A percentile compares a stretch with the other conserved stretches of the same genome.
Conservation (phyloP, 257 asterid species). For the Anisodus acutangulus region DNA sequence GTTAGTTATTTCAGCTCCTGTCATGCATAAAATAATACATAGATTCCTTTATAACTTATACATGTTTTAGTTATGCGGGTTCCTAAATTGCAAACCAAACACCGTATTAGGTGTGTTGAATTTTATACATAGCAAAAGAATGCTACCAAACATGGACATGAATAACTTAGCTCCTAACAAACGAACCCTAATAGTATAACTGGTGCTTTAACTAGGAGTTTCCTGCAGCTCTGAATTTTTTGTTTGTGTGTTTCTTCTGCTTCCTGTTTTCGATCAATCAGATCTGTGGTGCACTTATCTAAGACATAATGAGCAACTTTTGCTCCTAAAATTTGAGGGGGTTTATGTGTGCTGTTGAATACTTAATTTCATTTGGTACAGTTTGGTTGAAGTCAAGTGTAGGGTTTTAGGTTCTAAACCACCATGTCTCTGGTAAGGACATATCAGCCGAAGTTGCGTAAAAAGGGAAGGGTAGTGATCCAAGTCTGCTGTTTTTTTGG, state of each 20-base stretch:
- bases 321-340: neutral
- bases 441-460: neutral
- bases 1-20: too few species aligned
- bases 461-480: neutral
- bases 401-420: constrained; percentile 12
- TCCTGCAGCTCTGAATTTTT: neutral
- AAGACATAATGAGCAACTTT: neutral
- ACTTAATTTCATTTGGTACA: neutral
- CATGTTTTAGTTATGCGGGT: too few species aligned
- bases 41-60: too few species aligned
- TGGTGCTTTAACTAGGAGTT: neutral
- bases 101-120: too few species aligned
- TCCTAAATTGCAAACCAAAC: too few species aligned
- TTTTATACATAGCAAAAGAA: too few species aligned
- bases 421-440: neutral
- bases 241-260: neutral
- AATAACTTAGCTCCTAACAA: too few species aligned
- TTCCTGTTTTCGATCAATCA: constrained; percentile 13
- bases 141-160: too few species aligned
- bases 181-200: neutral
- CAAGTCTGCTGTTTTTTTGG: neutral
- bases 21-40: too few species aligned
- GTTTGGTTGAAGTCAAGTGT: neutral
- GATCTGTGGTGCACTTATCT: neutral
- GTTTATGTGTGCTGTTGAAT: neutral